Conservation (phyloP, 1,284 basidiomycete species). For the Sporisorium iseilematis-ciliati region DNA sequence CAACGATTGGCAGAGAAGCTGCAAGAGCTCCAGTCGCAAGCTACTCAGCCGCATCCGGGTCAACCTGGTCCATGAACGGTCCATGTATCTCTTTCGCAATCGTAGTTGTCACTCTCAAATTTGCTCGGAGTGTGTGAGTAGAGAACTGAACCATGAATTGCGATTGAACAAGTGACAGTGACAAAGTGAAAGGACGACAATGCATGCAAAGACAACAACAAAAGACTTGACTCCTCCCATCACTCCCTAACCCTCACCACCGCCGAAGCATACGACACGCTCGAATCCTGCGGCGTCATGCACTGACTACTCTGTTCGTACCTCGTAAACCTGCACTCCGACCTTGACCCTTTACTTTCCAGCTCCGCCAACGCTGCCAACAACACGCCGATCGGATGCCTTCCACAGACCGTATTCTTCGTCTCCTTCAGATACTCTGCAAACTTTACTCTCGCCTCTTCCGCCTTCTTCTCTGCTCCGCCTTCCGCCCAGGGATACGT, state of each 20-base stretch:
- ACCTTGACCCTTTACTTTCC: conserved; percentile 71
- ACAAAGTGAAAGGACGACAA: too few relatives aligned
- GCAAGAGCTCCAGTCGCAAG: conserved; percentile 53
- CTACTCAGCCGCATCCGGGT: conserved; percentile 17
- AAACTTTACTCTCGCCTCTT: conserved; percentile 51
- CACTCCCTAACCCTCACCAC: conserved; percentile 66
- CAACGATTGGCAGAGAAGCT: conserved; percentile 63
- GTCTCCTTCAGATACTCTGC: conserved; percentile 82
- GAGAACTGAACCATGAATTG: too few relatives aligned
- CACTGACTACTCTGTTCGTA: conserved; percentile 83
- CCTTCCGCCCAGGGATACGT: conserved; percentile 72
- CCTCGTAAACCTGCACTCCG: conserved; percentile 59
- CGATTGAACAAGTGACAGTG: too few relatives aligned
- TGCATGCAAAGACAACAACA: too few relatives aligned
- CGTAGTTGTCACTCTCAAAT: not conserved
- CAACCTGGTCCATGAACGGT: conserved; percentile 18
- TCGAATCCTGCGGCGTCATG: conserved; percentile 79
- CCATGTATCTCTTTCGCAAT: not conserved
- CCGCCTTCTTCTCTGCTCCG: conserved; percentile 35
- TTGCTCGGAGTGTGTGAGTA: not conserved
- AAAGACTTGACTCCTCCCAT: not conserved
- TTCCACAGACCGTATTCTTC: conserved; percentile 95
- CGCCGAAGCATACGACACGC: conserved; percentile 95
- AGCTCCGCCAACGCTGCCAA: conserved; percentile 80
- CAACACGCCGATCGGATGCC: conserved; percentile 93